Evolutionary conservation across 306 rosid genomes (phyloP), one percentile per base, ranked within the genome.

Genomic region (Trifolium pratense): DNA sequence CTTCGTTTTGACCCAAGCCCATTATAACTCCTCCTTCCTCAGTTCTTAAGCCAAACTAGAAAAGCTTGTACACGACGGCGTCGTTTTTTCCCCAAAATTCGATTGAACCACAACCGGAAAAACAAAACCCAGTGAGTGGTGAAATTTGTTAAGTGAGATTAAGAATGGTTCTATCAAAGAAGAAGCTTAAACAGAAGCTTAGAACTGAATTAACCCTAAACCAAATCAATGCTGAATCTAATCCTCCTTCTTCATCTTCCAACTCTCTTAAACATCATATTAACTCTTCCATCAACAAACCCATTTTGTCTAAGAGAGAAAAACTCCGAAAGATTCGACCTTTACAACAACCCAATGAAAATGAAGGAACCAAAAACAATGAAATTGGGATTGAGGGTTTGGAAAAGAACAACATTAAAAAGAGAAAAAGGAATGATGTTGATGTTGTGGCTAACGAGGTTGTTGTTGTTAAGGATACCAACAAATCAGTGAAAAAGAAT

Each of bases 111-210:
- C 7, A 21, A 20, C 29, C 61, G 12, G n/a, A n/a, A n/a, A n/a
- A n/a, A n/a, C n/a, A 55, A 55, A 21, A 20, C 7, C 52, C 2
- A 15, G 9, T 46, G 9, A 15, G 9, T 46, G 9, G 13, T 13
- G n/a, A 16, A 52, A 20, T 52, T 4, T 18, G 55, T 29, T 10
- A 66, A 14, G 61, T 12, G 59, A n/a, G 48, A 48, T 51, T 17
- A 29, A 20, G 39, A 20, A 94, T 94, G 98, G 98, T 94, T 83
- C 81, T 94, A n/a, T 94, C 97, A 3, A 94, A 94, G 82, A 87
- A 83, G 83, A 91, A 86, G 87, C 94, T 89, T 64, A 94, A 91
- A 78, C 86, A 80, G 65, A 88, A 80, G 82, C 87, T 91, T 18
- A 83, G 95, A 78, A 85, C 86, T 7, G 85, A 78, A 40, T 61